Conservation (phyloP, 2,329 filamentous ascomycete genomes). For the Talaromyces sp. region DNA sequence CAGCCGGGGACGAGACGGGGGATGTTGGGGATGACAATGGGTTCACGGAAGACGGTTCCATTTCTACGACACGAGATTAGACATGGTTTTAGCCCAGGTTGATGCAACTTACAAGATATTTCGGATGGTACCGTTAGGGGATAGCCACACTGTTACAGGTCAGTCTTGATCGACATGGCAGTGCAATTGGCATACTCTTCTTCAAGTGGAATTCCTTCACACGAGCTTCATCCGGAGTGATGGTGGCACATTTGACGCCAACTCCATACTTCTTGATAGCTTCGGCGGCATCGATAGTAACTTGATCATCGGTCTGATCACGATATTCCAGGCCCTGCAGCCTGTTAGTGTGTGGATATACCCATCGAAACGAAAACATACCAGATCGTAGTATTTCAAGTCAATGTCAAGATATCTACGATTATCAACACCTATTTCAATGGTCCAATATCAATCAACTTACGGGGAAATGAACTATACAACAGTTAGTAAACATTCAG, state of each 20-base stretch:
- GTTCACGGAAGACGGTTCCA: conserved; percentile 97
- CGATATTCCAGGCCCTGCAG: conserved; percentile 76
- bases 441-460: conserved; percentile 19
- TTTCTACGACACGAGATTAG: conserved; percentile 48
- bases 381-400: conserved; percentile 93
- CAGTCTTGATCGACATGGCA: not conserved
- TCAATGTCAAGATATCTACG: conserved; percentile 82
- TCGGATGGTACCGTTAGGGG: conserved; percentile 82
- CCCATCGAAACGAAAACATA: conserved; percentile 25
- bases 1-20: conserved; percentile 92
- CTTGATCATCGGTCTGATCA: conserved; percentile 92
- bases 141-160: conserved; percentile 75
- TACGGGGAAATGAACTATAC: conserved; percentile 73
- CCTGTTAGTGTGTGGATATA: not conserved
- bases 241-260: conserved; percentile 98
- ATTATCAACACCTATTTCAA: not conserved
- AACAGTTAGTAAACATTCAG: not conserved
- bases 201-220: conserved; percentile 98
- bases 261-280: conserved; percentile 99
- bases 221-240: conserved; percentile 93
- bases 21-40: conserved; percentile 90
- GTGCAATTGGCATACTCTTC: conserved; percentile 64
- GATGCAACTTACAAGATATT: conserved; percentile 51
- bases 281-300: conserved; percentile 90
- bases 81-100: not conserved